Base-by-base conservation (phyloP, 768 basidiomycete genomes). In the Crucibulum laeve region DNA sequence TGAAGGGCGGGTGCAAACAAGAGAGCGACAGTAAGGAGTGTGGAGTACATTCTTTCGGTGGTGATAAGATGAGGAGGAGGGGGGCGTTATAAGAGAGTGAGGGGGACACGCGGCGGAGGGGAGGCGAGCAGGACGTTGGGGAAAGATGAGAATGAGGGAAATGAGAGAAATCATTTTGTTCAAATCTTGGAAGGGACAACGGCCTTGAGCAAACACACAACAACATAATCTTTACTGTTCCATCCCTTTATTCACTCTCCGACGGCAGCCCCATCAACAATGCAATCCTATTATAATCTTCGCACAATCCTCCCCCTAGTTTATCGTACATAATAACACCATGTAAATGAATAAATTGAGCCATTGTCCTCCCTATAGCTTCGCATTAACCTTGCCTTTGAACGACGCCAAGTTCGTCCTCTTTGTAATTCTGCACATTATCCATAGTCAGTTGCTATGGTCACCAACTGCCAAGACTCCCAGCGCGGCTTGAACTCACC, bases 11-110 rank as follows among this genome's bases (percentile, higher is more conserved):
- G 67, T 52, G 69, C 58, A 57, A 74, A 63, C 69, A 88, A 65
- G 81, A 89, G 77, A 56, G 84, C 71, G 67, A 78, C 59, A 47
- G 76, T 74, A 87, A 87, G 40, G 86, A 90, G 65, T 67, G 88
- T 86, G 70, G 79, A 68, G 76, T 81, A 82, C 88, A 90, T 91
- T 65, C 62, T 76, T 64, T 52, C 47, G 51, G 56, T 45, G 55
- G 53, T 49, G 59, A 55, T 53, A 55, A 55, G 62, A 59, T 55
- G 54, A 48, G 53, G 46, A 51, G 50, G 51, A 49, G 35, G 35
- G 48, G 51, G 55, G 50, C 45, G 58, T 61, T 61, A 57, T 53
- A 59, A 59, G 53, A 53, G 49, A 44, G 50, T 51, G 54, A 53
- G 49, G 50, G 45, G 53, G 44, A 41, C 48, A 61, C 47, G 58